Conservation (phyloP, 805 yeast genomes). For the Kazachstania kunashirensis region DNA sequence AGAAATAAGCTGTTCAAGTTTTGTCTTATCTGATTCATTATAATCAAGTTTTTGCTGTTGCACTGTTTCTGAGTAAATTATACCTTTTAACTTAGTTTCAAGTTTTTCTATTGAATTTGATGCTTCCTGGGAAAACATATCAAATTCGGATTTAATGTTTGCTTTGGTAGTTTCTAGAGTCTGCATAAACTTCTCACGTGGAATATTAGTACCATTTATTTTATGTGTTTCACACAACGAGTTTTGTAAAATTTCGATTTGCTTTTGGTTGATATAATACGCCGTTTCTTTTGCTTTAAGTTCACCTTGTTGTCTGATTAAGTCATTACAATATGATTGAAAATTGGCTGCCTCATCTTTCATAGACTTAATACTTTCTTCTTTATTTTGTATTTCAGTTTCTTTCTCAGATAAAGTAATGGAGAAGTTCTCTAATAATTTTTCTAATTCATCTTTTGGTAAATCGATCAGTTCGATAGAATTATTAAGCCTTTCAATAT, state of each 20-base stretch:
- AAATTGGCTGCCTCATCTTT: constrained; percentile 19
- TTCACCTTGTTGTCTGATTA: constrained; percentile 47
- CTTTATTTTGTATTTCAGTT: constrained; percentile 20
- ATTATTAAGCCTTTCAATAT: constrained; percentile 37
- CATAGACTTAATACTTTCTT: constrained; percentile 13
- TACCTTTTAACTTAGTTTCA: constrained; percentile 6
- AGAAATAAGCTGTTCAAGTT: constrained; percentile 30
- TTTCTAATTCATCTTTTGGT: constrained; percentile 32
- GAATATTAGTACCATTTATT: background rate
- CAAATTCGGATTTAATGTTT: background rate
- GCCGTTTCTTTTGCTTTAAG: constrained; percentile 36
- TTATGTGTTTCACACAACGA: background rate
- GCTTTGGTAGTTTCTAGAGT: background rate
- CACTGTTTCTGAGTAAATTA: constrained; percentile 22
- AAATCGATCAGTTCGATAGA: constrained; percentile 21
- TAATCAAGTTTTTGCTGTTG: constrained; percentile 33
- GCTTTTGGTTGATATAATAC: constrained; percentile 7
- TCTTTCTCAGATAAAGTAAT: constrained; percentile 23
- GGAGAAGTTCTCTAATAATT: constrained; percentile 36
- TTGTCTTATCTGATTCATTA: constrained; percentile 37
- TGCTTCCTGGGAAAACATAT: background rate
- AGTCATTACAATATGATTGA: constrained; percentile 30
- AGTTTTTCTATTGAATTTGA: background rate
- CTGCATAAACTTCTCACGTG: background rate
- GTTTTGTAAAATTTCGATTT: background rate